Percentiles rank a stretch among this genome's conserved stretches.
Conservation (phyloP, 306 rosid genomes). For the Cucurbita ficifolia region DNA sequence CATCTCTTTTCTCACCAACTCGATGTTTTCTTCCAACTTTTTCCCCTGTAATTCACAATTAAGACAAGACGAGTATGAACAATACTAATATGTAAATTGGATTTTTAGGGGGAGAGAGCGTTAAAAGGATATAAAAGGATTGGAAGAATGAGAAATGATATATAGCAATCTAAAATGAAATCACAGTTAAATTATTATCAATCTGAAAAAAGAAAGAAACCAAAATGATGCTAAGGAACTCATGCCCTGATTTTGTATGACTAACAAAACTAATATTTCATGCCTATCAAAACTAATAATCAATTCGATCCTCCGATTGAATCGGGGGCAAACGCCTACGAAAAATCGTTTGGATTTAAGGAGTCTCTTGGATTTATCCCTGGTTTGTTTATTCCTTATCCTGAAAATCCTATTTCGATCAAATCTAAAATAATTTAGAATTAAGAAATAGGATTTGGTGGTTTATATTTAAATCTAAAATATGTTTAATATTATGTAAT, state of each 20-base stretch:
- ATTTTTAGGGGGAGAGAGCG: no score
- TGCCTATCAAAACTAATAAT: not conserved
- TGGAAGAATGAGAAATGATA: not conserved
- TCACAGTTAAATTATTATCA: not conserved
- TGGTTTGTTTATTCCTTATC: no score
- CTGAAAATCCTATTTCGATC: no score
- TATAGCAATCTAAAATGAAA: not conserved
- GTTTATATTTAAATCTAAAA: no score
- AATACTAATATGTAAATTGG: no score
- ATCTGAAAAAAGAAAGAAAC: not conserved
- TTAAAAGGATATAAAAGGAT: not conserved
- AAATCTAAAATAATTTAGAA: no score
- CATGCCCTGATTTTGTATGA: not conserved
- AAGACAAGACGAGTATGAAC: not conserved
- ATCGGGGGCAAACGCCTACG: no score
- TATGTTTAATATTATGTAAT: no score
- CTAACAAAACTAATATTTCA: not conserved
- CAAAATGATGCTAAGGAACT: not conserved
- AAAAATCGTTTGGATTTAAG: no score
- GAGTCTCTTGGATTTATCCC: no score
- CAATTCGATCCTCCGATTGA: no score
- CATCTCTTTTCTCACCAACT: conserved; percentile 64
- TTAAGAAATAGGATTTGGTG: no score
- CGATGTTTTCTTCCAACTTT: conserved; percentile 62
- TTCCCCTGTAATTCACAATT: conserved; percentile 38